Percentiles rank a stretch among this genome's conserved stretches.
These are phyloP conservation scores for Aspergillus sergii DNA, from an alignment of 2,329 filamentous ascomycete species.

Conservation along the genomic window DNA sequence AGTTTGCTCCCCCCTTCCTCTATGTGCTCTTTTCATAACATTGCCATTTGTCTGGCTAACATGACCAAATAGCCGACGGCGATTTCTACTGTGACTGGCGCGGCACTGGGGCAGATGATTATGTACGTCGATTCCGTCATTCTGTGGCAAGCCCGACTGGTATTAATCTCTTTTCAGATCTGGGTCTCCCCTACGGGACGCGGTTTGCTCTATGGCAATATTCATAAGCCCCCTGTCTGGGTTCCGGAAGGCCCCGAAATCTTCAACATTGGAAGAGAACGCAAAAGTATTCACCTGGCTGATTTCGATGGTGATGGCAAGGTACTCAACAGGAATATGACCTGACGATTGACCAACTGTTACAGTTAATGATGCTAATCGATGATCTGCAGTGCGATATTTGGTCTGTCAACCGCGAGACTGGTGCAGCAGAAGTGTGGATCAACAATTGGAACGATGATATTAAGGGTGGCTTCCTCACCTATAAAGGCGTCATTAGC, in stretches of 20 bases:
- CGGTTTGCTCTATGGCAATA: background rate
- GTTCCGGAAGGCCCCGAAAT: background rate
- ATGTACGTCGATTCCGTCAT: background rate
- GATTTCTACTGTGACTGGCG: slow-evolving; percentile 5
- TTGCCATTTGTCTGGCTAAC: background rate
- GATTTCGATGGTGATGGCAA: slow-evolving; percentile 43
- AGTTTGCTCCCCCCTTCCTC: background rate
- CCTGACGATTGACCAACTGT: no score
- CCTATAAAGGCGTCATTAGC: background rate
- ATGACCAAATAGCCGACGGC: background rate
- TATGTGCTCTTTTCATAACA: no score
- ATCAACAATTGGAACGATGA: background rate
- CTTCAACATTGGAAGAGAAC: background rate
- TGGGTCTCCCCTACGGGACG: background rate
- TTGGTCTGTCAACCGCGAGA: background rate
- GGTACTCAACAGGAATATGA: no score
- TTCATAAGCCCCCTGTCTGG: background rate
- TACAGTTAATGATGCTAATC: background rate
- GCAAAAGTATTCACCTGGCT: slow-evolving; percentile 30
- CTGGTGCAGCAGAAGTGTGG: background rate
- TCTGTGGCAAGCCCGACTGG: no score
- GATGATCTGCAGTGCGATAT: background rate
- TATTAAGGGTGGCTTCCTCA: background rate
- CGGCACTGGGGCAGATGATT: slow-evolving; percentile 1
- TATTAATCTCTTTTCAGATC: background rate